phyloP scores from a whole-genome alignment of 148 eudicot species.

The Vaccinium darrowii region DNA sequence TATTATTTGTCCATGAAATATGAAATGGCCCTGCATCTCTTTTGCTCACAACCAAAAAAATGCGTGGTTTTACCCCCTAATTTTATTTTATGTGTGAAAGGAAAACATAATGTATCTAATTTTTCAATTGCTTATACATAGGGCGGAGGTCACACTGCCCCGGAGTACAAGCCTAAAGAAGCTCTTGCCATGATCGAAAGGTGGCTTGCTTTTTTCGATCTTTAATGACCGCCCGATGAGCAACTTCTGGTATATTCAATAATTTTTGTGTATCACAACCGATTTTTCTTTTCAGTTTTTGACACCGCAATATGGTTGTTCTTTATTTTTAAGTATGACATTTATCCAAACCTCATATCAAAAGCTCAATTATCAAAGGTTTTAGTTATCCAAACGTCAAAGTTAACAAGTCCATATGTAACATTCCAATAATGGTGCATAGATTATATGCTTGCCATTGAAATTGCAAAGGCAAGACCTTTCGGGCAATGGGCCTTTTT shows the following conservation, averaged over 20 bases:
- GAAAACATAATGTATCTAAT: neutral
- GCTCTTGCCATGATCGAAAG: conserved; percentile 35
- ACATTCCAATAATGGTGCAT: too few species aligned
- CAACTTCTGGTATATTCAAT: neutral
- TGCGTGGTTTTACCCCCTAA: too few species aligned
- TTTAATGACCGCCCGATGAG: neutral
- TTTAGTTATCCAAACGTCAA: too few species aligned
- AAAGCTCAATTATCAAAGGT: too few species aligned
- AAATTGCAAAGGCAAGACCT: too few species aligned
- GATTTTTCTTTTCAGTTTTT: too few species aligned
- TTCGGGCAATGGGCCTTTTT: too few species aligned
- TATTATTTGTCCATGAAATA: neutral
- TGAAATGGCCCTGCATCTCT: neutral
- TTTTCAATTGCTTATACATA: neutral
- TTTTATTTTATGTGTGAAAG: neutral
- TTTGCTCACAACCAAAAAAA: neutral
- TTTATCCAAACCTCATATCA: too few species aligned
- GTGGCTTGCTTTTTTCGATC: conserved; percentile 35
- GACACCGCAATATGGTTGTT: too few species aligned
- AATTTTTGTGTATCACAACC: neutral
- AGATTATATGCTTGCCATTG: too few species aligned
- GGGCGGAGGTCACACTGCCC: conserved; percentile 65
- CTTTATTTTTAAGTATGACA: too few species aligned
- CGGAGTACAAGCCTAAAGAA: conserved; percentile 50
- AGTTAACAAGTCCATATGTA: too few species aligned